phyloP scores from a whole-genome alignment of 164 flowering plant species.

The Buxus sempervirens region DNA sequence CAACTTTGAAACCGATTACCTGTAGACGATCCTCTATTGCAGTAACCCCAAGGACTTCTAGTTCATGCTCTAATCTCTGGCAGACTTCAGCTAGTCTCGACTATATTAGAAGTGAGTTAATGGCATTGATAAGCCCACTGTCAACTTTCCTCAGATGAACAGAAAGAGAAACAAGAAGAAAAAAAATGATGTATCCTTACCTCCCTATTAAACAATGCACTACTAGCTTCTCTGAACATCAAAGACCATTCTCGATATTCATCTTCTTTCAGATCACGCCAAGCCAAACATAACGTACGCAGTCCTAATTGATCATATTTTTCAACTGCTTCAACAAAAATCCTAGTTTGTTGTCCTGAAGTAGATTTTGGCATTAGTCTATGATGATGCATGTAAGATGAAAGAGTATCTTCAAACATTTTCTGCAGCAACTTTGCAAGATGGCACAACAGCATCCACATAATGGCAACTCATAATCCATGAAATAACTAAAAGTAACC shows the following conservation, averaged over 20 bases:
- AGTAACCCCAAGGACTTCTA: slow-evolving; percentile 90
- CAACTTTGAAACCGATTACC: slow-evolving; percentile 34
- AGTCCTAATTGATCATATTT: slow-evolving; percentile 90
- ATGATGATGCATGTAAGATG: neutral
- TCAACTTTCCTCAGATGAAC: neutral
- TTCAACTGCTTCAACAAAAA: slow-evolving; percentile 80
- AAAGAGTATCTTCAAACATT: too few relatives aligned
- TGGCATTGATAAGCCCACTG: neutral
- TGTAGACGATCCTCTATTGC: slow-evolving; percentile 98
- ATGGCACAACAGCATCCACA: neutral
- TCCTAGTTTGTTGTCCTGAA: slow-evolving; percentile 78
- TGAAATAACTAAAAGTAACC: too few relatives aligned
- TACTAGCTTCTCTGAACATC: slow-evolving; percentile 87
- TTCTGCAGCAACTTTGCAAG: neutral
- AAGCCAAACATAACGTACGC: slow-evolving; percentile 90
- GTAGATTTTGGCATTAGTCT: slow-evolving; percentile 15
- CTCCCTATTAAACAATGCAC: slow-evolving; percentile 95
- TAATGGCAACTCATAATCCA: too few relatives aligned
- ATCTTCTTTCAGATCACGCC: slow-evolving; percentile 86
- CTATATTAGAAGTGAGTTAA: slow-evolving; percentile 33
- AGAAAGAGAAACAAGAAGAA: neutral
- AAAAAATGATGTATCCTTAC: slow-evolving; percentile 31
- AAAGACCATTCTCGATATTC: slow-evolving; percentile 89
- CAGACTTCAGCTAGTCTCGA: slow-evolving; percentile 96
- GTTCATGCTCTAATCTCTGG: slow-evolving; percentile 81